phyloP scores from a whole-genome alignment of 805 yeast species.

The Metschnikowia vanudenii region DNA sequence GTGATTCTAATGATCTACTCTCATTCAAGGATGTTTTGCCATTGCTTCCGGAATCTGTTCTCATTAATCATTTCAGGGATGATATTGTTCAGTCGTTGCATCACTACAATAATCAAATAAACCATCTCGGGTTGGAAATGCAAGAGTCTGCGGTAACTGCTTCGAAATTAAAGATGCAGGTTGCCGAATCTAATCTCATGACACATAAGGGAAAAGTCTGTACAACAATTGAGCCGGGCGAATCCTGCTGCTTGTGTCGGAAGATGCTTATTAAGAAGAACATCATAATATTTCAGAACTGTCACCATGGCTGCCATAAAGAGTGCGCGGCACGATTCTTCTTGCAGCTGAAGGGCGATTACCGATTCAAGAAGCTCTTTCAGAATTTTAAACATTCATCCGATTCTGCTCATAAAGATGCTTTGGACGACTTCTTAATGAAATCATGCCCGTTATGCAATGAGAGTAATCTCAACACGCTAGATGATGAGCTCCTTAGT shows the following conservation, averaged over 20 bases:
- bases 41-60: constrained; percentile 77
- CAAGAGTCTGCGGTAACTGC: constrained; percentile 63
- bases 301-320: constrained; percentile 85
- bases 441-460: constrained; percentile 76
- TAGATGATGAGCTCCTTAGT: constrained; percentile 62
- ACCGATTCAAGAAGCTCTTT: constrained; percentile 60
- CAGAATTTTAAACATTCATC: constrained; percentile 50
- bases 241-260: constrained; percentile 73
- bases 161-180: constrained; percentile 56
- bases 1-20: constrained; percentile 33
- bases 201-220: constrained; percentile 43
- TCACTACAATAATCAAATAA: constrained; percentile 64
- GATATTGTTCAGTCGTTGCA: constrained; percentile 82
- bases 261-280: constrained; percentile 67
- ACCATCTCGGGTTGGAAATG: constrained; percentile 70
- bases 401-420: constrained; percentile 39
- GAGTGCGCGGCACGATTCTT: constrained; percentile 76
- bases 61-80: constrained; percentile 78
- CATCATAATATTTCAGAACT: constrained; percentile 76
- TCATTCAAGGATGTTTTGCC: constrained; percentile 82
- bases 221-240: constrained; percentile 77
- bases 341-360: constrained; percentile 59
- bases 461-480: constrained; percentile 63
- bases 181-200: constrained; percentile 41
- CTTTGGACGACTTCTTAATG: constrained; percentile 58